Base-by-base conservation (phyloP, 148 eudicot species). In the Pouteria glomerata region DNA sequence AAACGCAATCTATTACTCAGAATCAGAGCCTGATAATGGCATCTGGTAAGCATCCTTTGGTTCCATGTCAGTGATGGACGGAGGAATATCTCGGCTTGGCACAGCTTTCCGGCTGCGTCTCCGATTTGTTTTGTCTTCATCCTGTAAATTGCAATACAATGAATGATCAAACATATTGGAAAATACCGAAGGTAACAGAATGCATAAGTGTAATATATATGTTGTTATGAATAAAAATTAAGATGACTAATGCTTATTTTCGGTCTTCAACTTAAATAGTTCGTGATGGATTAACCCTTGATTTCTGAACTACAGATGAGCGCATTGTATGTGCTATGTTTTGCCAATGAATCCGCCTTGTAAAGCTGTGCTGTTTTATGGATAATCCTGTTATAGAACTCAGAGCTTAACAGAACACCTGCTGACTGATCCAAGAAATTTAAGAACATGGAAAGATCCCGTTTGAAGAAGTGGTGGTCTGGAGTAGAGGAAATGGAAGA, bases 21-120 rank as follows among this genome's bases (percentile, higher is more conserved):
- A 74, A 56, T 89, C 97, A 8, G 97, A 86, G 81, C 88, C 99
- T 26, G 99, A 82, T 16, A 89, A 69, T 19, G 85, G 77, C 82
- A 84, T 70, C 82, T 91, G 97, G 67, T 77, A 67, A 58, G 97
- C 87, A 81, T 87, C 81, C 60, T 80, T 87, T 7, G 97, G 97
- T 16, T 79, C 87, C 64, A 27, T 52, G 59, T 95, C 99, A 1
- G 96, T 89, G 34, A 89, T 80, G 30, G 96, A 84, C 60, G 96
- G 88, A 55, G 97, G 99, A 53, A 81, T 16, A 63, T 77, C 89
- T 64, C 72, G 81, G 42, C 71, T 71, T 34, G 86, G 71, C 10
- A 65, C 59, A 13, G 21, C 69, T 77, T 83, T 82, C 57, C 63
- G 82, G 48, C 85, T 81, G 53, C 78, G 82, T 74, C 84, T 91